Evolutionary conservation across 805 yeast species (phyloP).

Genomic region (Tetrapisispora namnaoensis): DNA sequence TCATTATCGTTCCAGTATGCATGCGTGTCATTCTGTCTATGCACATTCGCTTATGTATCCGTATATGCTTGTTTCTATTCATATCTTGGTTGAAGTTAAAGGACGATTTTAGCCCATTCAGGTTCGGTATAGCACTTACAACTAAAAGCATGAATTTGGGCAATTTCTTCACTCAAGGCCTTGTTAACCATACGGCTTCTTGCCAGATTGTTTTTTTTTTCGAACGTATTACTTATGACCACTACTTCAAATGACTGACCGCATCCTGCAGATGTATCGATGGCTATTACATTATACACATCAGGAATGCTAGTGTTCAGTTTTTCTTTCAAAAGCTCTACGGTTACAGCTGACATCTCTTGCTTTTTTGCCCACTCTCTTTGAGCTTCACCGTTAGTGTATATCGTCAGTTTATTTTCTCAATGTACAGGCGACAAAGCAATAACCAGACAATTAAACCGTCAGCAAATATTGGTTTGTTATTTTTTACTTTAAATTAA

Average conservation of each 20-base stretch:
- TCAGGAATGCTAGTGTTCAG: constrained; percentile 19
- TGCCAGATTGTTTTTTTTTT: constrained; percentile 73
- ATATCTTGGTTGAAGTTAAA: constrained; percentile 8
- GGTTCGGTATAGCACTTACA: constrained; percentile 80
- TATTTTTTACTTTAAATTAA: no score
- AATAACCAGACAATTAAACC: no score
- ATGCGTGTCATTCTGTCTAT: no score
- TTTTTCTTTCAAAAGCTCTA: constrained; percentile 20
- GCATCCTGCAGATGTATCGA: constrained; percentile 70
- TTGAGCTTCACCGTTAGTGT: no score
- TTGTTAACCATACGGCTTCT: constrained; percentile 81
- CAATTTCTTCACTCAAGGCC: constrained; percentile 75
- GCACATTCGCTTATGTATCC: no score
- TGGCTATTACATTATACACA: constrained; percentile 27
- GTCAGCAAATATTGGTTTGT: no score
- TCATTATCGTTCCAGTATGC: no score
- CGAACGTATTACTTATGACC: constrained; percentile 63
- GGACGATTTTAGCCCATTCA: constrained; percentile 58
- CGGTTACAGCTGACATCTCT: constrained; percentile 10
- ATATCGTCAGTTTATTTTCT: no score
- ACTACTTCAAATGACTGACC: constrained; percentile 96
- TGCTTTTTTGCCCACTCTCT: no score
- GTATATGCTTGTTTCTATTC: no score
- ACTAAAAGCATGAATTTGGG: constrained; percentile 86
- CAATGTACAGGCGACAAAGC: no score